Base-by-base conservation (phyloP, 257 asterid species). In the Capsicum chinense region DNA sequence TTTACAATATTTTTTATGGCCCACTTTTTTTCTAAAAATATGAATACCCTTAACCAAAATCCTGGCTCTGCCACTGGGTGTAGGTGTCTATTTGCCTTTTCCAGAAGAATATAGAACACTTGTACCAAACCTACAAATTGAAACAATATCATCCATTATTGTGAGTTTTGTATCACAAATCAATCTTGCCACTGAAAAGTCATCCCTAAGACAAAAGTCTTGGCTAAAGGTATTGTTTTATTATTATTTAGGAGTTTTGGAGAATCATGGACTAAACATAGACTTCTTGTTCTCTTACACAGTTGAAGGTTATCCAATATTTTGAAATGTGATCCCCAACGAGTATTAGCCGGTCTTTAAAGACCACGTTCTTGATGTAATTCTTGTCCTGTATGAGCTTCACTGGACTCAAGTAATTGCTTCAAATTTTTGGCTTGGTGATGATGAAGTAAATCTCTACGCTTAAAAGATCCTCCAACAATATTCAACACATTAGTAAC, bases 11-110 rank as follows among this genome's bases (percentile, higher is more conserved):
- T 26, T 26, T 26, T 26, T 26, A 26, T 26, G 33, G 0, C 33
- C 33, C 33, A 26, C 0, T 26, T 26, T 26, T 26, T 26, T 26
- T 26, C 33, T 26, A 26, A 26, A 26, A 26, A 26, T 26, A 26
- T 26, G 33, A 26, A 26, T 1, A 26, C 33, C 33, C 33, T 26
- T 26, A 26, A 26, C 33, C 33, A 26, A 26, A 26, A 26, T 26
- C 33, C 33, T 26, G 33, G 33, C 33, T 26, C 33, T 1, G 33
- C 1, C 33, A 26, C 33, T 26, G 33, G 84, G 83, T 85, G 81
- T 93, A 95, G 99, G 99, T 97, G 98, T 86, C 85, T 88, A 87
- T 93, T 92, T 85, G 97, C 98, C 88, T 95, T 97, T 26, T 87
- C 98, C 98, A 60, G 97, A 93, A 87, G 99, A 97, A 87, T 93